These are phyloP conservation scores for Pezicula radicicola DNA, from an alignment of 2,329 filamentous ascomycete genomes.

Conservation along the genomic window DNA sequence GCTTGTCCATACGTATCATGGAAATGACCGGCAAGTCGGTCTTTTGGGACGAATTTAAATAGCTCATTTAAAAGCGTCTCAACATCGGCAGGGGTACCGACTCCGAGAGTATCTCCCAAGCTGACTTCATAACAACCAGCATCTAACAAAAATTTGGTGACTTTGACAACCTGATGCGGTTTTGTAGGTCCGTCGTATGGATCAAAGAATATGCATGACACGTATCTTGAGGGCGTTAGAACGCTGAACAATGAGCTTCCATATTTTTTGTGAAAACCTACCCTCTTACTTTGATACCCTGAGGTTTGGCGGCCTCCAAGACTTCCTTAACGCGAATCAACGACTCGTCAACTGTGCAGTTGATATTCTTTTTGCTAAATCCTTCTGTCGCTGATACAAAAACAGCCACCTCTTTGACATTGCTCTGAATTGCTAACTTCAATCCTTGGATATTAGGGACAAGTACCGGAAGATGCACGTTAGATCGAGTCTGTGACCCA, in stretches of 20 bases:
- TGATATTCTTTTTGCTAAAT: slow-evolving; percentile 56
- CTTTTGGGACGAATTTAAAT: slow-evolving; percentile 46
- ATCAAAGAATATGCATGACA: slow-evolving; percentile 54
- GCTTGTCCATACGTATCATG: slow-evolving; percentile 72
- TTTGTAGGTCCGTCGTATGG: slow-evolving; percentile 39
- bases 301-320: slow-evolving; percentile 38
- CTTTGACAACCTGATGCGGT: slow-evolving; percentile 28
- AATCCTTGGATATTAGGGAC: slow-evolving; percentile 53
- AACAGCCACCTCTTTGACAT: slow-evolving; percentile 38
- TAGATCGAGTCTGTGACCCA: not conserved
- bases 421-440: slow-evolving; percentile 34
- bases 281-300: slow-evolving; percentile 46
- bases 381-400: slow-evolving; percentile 58
- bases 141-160: slow-evolving; percentile 46
- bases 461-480: slow-evolving; percentile 28
- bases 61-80: slow-evolving; percentile 5
- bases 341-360: slow-evolving; percentile 54
- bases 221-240: slow-evolving; percentile 31
- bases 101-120: slow-evolving; percentile 64
- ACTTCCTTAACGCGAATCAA: slow-evolving; percentile 49
- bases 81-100: slow-evolving; percentile 42
- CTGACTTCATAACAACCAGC: slow-evolving; percentile 66
- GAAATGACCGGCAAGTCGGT: slow-evolving; percentile 64
- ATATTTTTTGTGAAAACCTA: slow-evolving; percentile 8
- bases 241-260: not conserved